Evolutionary conservation across 2,329 filamentous ascomycete genomes (phyloP).

Genomic region (Drechslerella coelobrocha): DNA sequence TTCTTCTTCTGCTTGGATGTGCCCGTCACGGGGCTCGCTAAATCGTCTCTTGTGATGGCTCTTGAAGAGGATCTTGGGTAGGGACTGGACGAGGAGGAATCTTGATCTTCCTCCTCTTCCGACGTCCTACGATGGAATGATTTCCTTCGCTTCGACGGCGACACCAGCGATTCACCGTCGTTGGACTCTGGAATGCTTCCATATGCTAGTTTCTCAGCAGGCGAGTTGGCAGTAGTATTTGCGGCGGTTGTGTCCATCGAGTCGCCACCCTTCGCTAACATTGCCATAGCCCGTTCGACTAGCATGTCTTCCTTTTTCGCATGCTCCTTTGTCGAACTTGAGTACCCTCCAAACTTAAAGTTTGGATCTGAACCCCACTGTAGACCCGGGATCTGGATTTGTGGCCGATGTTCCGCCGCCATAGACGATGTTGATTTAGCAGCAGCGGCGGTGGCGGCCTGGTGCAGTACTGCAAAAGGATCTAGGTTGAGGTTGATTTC

Average conservation of each 20-base stretch:
- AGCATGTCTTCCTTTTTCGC: slow-evolving; percentile 42
- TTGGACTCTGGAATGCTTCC: slow-evolving; percentile 20
- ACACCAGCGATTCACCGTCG: slow-evolving; percentile 36
- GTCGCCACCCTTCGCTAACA: slow-evolving; percentile 41
- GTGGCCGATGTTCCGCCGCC: slow-evolving; percentile 18
- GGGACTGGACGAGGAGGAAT: slow-evolving; percentile 51
- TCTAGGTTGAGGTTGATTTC: slow-evolving; percentile 40
- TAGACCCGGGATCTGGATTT: slow-evolving; percentile 33
- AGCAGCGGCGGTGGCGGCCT: slow-evolving; percentile 24
- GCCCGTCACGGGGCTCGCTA: slow-evolving; percentile 20
- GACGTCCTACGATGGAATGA: slow-evolving; percentile 47
- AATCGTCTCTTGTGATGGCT: slow-evolving; percentile 26
- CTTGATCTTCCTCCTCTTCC: slow-evolving; percentile 52
- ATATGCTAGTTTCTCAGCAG: slow-evolving; percentile 52
- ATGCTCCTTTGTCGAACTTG: slow-evolving; percentile 19
- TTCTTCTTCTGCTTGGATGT: slow-evolving; percentile 60
- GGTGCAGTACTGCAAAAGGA: slow-evolving; percentile 44
- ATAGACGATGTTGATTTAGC: slow-evolving; percentile 1
- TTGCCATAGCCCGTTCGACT: slow-evolving; percentile 52
- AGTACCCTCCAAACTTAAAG: slow-evolving; percentile 54
- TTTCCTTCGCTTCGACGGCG: slow-evolving; percentile 47
- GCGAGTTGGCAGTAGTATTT: slow-evolving; percentile 54
- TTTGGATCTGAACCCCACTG: slow-evolving; percentile 55
- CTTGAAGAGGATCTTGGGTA: slow-evolving; percentile 30
- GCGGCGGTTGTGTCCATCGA: slow-evolving; percentile 51